Conservation (phyloP, 1,284 basidiomycete species). For the Meira nashicola region DNA sequence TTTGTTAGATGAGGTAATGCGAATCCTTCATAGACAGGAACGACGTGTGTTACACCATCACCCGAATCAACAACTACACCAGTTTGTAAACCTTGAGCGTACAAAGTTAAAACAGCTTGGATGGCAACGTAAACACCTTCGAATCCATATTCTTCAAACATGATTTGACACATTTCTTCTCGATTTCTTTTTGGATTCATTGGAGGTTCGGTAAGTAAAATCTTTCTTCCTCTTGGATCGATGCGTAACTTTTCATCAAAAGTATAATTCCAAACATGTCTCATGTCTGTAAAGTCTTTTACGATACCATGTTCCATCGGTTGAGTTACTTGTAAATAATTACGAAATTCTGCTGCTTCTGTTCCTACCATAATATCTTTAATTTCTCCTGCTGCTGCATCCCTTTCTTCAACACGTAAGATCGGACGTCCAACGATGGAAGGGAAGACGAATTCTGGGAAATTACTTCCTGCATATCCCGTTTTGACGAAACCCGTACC, state of each 20-base stretch:
- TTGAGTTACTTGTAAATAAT: slow-evolving; percentile 91
- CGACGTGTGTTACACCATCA: slow-evolving; percentile 97
- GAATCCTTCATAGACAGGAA: slow-evolving; percentile 92
- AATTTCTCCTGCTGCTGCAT: slow-evolving; percentile 60
- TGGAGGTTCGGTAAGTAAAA: slow-evolving; percentile 95
- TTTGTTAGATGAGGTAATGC: slow-evolving; percentile 89
- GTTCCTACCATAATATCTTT: slow-evolving; percentile 98
- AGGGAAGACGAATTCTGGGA: slow-evolving; percentile 96
- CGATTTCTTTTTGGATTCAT: slow-evolving; percentile 97
- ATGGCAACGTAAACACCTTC: slow-evolving; percentile 95
- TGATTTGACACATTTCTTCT: slow-evolving; percentile 91
- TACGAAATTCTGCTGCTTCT: slow-evolving; percentile 87
- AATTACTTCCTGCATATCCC: slow-evolving; percentile 84
- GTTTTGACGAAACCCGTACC: slow-evolving; percentile 94
- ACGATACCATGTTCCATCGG: slow-evolving; percentile 99
- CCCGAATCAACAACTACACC: slow-evolving; percentile 98
- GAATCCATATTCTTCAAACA: slow-evolving; percentile 99
- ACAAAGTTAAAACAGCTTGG: slow-evolving; percentile 94
- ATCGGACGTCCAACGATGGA: slow-evolving; percentile 95
- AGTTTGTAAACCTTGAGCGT: slow-evolving; percentile 95
- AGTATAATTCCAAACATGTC: slow-evolving; percentile 94
- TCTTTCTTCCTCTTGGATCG: slow-evolving; percentile 79
- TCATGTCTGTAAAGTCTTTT: slow-evolving; percentile 99
- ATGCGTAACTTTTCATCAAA: slow-evolving; percentile 91
- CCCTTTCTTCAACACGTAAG: slow-evolving; percentile 89